Evolutionary conservation across 441 rosid species (phyloP).

Genomic region (Populus tomentosa): DNA sequence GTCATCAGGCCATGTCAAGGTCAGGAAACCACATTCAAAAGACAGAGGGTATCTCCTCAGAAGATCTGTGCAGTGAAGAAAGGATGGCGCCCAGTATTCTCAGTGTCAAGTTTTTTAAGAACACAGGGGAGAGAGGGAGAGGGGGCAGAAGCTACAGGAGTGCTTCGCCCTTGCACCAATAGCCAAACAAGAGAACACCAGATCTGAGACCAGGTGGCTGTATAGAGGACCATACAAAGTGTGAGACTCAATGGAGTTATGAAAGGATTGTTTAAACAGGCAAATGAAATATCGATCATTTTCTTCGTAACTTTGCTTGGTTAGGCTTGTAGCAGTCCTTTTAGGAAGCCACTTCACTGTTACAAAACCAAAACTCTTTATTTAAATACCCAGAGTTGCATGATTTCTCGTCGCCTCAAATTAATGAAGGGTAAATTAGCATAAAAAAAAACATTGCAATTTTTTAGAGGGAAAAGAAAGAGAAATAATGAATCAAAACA

Average conservation of each 20-base stretch:
- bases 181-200: neutral
- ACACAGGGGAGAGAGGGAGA: neutral
- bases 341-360: neutral
- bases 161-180: neutral
- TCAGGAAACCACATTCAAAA: neutral
- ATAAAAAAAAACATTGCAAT: neutral
- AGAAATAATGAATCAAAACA: neutral
- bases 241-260: neutral
- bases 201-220: neutral
- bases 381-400: neutral
- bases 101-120: neutral
- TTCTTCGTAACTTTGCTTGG: neutral
- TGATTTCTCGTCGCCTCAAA: neutral
- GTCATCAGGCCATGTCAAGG: slow-evolving; percentile 8
- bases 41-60: too few relatives aligned
- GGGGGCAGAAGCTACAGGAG: neutral
- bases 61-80: neutral
- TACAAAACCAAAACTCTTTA: neutral
- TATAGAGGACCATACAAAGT: neutral
- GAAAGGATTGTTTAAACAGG: neutral
- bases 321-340: neutral
- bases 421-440: neutral
- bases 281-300: neutral
- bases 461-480: neutral
- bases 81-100: neutral